Evolutionary conservation across 1,284 basidiomycete species (phyloP).

Genomic region (Neonothopanus nambi): DNA sequence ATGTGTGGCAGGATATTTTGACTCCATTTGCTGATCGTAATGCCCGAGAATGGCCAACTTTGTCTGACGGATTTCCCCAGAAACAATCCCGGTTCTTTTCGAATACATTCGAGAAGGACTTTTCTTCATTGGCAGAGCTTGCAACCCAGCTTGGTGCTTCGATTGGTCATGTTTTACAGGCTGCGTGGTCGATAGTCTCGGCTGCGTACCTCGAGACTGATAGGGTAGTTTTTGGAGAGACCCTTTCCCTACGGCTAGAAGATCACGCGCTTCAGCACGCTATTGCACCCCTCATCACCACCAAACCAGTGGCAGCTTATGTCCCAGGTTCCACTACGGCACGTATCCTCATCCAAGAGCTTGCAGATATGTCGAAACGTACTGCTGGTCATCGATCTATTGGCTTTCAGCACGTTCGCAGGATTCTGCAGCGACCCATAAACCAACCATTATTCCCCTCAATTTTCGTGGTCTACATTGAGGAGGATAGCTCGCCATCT

Average conservation of each 20-base stretch:
- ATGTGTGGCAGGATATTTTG: slow-evolving; percentile 10
- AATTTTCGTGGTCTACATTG: slow-evolving; percentile 1
- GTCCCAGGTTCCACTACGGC: slow-evolving; percentile 3
- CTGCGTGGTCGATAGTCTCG: slow-evolving; percentile 31
- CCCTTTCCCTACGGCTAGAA: slow-evolving; percentile 9
- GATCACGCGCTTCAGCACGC: slow-evolving; percentile 2
- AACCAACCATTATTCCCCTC: slow-evolving; percentile 1
- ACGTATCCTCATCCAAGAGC: not conserved
- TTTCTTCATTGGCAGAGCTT: not conserved
- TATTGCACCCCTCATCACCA: slow-evolving; percentile 13
- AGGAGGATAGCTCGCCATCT: slow-evolving; percentile 15
- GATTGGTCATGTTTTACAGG: slow-evolving; percentile 30
- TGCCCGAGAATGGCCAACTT: not conserved
- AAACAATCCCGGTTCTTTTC: slow-evolving; percentile 7
- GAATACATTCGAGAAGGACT: not conserved
- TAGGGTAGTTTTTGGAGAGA: slow-evolving; percentile 14
- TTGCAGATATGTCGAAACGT: not conserved
- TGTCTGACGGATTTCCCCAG: slow-evolving; percentile 1
- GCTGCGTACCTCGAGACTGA: slow-evolving; percentile 26
- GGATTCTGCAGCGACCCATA: not conserved
- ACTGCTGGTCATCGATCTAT: not conserved
- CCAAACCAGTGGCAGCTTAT: slow-evolving; percentile 5
- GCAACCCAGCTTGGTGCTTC: slow-evolving; percentile 25
- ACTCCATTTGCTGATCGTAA: slow-evolving; percentile 11
- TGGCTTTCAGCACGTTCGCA: not conserved